These are phyloP conservation scores for Nakaseomyces kungkrabaensis DNA, from an alignment of 1,139 yeast genomes.

Conservation along the genomic window DNA sequence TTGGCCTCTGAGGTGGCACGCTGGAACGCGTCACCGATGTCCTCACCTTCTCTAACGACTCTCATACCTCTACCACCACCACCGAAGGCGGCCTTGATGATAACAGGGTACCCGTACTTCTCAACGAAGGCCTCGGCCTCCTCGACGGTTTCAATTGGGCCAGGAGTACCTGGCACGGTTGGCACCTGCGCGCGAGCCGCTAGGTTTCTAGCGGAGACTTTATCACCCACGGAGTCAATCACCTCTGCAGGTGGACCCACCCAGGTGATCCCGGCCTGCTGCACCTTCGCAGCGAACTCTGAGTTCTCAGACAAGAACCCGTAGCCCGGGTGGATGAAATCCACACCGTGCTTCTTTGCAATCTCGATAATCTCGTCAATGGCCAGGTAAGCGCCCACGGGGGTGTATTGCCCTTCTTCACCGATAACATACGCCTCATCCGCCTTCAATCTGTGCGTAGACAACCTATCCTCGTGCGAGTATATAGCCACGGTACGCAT, in stretches of 20 bases:
- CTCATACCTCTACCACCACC: constrained; percentile 99
- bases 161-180: constrained; percentile 96
- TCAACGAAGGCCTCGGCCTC: constrained; percentile 75
- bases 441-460: constrained; percentile 90
- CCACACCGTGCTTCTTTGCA: constrained; percentile 79
- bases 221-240: constrained; percentile 96
- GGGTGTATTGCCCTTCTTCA: constrained; percentile 77
- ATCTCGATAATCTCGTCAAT: constrained; percentile 90
- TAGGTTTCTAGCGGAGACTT: constrained; percentile 84
- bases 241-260: constrained; percentile 86
- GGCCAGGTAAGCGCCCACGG: constrained; percentile 93
- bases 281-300: constrained; percentile 88
- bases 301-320: constrained; percentile 94
- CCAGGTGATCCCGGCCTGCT: constrained; percentile 89
- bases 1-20: constrained; percentile 94
- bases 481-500: constrained; percentile 97
- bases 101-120: constrained; percentile 87
- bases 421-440: constrained; percentile 93
- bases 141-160: constrained; percentile 75
- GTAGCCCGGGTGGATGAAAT: constrained; percentile 98
- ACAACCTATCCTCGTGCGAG: constrained; percentile 90
- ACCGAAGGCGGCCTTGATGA: constrained; percentile 97
- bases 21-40: constrained; percentile 79
- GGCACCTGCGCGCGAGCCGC: constrained; percentile 82
- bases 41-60: constrained; percentile 95